These are phyloP conservation scores for Trichoderma sp. DNA, from an alignment of 2,329 filamentous ascomycete genomes.

Conservation along the genomic window DNA sequence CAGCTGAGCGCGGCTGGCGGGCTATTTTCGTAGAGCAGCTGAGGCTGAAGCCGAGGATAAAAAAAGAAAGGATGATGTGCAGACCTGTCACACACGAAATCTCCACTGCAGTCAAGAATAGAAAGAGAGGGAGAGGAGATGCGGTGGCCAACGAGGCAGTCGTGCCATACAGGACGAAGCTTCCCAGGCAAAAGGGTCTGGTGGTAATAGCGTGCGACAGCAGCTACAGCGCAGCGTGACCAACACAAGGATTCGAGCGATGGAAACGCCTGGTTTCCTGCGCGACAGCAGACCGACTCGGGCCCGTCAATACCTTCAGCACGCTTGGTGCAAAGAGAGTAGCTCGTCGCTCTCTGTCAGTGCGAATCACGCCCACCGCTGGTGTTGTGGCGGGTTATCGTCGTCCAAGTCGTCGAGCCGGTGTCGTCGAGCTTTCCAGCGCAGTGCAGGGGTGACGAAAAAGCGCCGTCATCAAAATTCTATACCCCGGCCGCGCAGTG, in stretches of 20 bases:
- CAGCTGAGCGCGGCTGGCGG: constrained; percentile 9
- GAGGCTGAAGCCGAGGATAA: constrained; percentile 11
- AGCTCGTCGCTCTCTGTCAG: background rate
- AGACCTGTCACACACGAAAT: constrained; percentile 20
- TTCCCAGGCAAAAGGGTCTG: constrained; percentile 25
- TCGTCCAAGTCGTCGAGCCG: constrained; percentile 23
- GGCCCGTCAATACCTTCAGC: background rate
- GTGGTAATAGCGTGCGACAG: constrained; percentile 15
- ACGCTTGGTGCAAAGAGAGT: constrained; percentile 14
- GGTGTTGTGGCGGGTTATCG: constrained; percentile 20
- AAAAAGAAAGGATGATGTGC: constrained; percentile 12
- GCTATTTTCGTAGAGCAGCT: background rate
- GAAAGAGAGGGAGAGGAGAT: background rate
- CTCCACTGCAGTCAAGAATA: background rate
- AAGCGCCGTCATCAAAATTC: constrained; percentile 28
- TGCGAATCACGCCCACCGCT: background rate
- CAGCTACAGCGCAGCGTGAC: background rate
- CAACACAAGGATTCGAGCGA: background rate
- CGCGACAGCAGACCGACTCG: background rate
- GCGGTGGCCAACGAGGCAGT: constrained; percentile 16
- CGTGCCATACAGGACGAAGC: constrained; percentile 19
- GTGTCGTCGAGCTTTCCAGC: constrained; percentile 18
- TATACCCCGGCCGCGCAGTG: constrained; percentile 23
- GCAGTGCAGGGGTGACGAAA: constrained; percentile 24
- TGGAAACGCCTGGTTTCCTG: constrained; percentile 9